Base-by-base conservation (phyloP, 768 basidiomycete genomes). In the Suillus clintonianus region DNA sequence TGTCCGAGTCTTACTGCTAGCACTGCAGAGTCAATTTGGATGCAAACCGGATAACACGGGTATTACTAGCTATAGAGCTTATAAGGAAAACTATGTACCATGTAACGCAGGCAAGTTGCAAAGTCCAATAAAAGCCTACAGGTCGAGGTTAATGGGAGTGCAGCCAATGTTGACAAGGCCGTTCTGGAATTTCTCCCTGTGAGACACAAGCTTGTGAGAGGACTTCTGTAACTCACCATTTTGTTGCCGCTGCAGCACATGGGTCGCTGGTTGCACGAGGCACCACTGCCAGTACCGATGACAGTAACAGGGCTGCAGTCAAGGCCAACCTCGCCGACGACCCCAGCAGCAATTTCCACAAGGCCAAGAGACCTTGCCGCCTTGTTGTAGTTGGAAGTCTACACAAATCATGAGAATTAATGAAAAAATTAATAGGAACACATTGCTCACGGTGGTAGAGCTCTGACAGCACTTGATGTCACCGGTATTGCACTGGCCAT, bases 121-220 rank as follows among this genome's bases (percentile, higher is more conserved):
- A 64, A 42, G 51, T 24, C 54, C 47, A 51, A 47, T 39, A 14
- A 50, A 11, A 60, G 58, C 41, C 43, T 71, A 24, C 41, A 19
- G 7, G 34, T 17, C 3, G 14, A 68, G 11, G 19, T 59, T 47
- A 37, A 67, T 48, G 9, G 74, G 65, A 24, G 54, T 64, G 45
- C 73, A 74, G 57, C 69, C 69, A 53, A 74, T 30, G 56, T 74
- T 74, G 34, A 75, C 50, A 51, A 74, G 30, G 54, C 74, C 74
- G 5, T 58, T 51, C 67, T 75, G 43, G 47, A 51, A 50, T 17
- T 22, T 27, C 27, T 4, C 27, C n/a, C n/a, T n/a, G n/a, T 37
- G 30, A 22, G 55, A 37, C 37, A n/a, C n/a, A n/a, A 11, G 4
- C 27, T 27, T 27, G 37, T 11, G 10, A 0, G 4, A 30, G 17